phyloP scores from a whole-genome alignment of 2,329 filamentous ascomycete species.

The Tetracladium maxilliforme region DNA sequence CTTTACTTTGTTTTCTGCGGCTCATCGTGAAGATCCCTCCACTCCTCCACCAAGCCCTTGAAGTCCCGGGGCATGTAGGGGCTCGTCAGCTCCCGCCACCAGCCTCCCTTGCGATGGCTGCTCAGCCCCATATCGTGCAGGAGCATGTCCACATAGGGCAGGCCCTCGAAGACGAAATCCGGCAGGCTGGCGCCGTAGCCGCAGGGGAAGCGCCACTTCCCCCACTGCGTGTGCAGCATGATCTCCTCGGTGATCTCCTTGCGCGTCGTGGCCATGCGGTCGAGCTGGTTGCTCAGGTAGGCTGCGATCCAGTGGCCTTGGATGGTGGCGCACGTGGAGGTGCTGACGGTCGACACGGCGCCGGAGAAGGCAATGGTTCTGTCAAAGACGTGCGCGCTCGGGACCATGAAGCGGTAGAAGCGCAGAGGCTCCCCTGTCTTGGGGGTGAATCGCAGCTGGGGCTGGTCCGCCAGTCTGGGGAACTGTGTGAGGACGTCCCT shows the following conservation, averaged over 20 bases:
- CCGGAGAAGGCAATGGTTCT: conserved; percentile 31
- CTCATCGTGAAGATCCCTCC: conserved; percentile 9
- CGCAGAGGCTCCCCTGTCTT: conserved; percentile 18
- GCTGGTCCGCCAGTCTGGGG: conserved; percentile 35
- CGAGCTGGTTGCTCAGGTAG: conserved; percentile 40
- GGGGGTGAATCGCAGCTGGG: conserved; percentile 29
- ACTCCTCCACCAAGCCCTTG: conserved; percentile 24
- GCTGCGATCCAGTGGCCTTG: conserved; percentile 50
- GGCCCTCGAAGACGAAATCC: conserved; percentile 61
- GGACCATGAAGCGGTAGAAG: conserved; percentile 31
- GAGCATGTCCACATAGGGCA: conserved; percentile 60
- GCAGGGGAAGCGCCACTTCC: conserved; percentile 51
- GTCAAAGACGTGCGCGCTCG: conserved; percentile 19
- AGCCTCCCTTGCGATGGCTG: conserved; percentile 35
- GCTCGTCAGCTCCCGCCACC: conserved; percentile 21
- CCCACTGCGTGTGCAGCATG: conserved; percentile 51
- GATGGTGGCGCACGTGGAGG: conserved; percentile 23
- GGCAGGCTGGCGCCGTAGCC: conserved; percentile 48
- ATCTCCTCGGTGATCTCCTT: conserved; percentile 33
- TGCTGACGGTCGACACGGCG: conserved; percentile 25
- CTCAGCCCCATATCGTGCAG: conserved; percentile 49
- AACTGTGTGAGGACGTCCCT: conserved; percentile 35
- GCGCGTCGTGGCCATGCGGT: conserved; percentile 6
- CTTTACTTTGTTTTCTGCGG: conserved; percentile 1
- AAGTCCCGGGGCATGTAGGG: conserved; percentile 31